These are phyloP conservation scores for Tuber borchii DNA, from an alignment of 495 filamentous ascomycete genomes.

Conservation along the genomic window DNA sequence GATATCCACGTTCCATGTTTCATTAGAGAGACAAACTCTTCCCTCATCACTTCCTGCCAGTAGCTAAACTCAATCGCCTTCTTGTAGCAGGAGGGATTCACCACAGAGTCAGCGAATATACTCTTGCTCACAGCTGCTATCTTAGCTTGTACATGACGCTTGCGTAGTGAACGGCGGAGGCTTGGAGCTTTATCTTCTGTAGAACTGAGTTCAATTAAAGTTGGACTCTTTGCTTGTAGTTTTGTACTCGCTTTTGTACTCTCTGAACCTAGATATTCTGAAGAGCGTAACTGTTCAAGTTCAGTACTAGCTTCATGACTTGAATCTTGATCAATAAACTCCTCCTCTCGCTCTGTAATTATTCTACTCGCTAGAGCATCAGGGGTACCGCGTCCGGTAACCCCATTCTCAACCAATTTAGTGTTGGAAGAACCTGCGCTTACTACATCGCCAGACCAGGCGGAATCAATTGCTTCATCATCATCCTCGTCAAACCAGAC, in stretches of 20 bases:
- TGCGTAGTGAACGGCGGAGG: background rate
- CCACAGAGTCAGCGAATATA: too few species aligned
- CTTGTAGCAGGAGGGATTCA: too few species aligned
- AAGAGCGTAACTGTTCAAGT: background rate
- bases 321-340: rapidly evolving
- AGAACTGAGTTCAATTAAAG: background rate
- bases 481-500: background rate
- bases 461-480: background rate
- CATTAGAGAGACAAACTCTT: too few species aligned
- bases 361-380: background rate
- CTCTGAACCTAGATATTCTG: background rate
- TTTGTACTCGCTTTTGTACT: rapidly evolving
- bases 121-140: too few species aligned
- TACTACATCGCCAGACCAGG: background rate
- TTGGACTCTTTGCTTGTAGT: background rate
- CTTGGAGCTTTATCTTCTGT: background rate
- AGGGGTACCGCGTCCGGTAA: background rate
- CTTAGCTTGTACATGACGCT: too few species aligned
- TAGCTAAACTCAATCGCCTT: too few species aligned
- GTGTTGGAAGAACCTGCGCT: background rate
- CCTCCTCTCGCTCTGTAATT: background rate
- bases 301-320: background rate
- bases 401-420: background rate
- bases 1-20: too few species aligned
- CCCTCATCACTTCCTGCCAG: too few species aligned